These are phyloP conservation scores for Ogataea haglerorum DNA, from an alignment of 805 yeast genomes.

Conservation along the genomic window DNA sequence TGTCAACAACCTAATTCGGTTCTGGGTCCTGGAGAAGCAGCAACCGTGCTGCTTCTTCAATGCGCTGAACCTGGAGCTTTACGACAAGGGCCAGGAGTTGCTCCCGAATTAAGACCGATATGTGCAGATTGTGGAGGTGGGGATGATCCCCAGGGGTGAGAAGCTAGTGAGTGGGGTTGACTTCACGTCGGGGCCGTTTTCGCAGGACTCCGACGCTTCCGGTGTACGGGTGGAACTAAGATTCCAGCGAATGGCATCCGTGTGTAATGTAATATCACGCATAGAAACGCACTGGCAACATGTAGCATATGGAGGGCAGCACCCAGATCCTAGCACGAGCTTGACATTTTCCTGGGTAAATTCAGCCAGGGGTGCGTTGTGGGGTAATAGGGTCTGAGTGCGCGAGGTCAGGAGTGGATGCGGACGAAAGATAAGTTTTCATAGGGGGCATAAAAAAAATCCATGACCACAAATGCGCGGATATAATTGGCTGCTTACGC, in stretches of 20 bases:
- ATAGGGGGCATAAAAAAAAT: slow-evolving; percentile 12
- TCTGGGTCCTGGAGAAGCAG: slow-evolving; percentile 65
- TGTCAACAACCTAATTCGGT: slow-evolving; percentile 53
- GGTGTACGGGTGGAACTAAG: slow-evolving; percentile 4
- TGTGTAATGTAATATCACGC: slow-evolving; percentile 4
- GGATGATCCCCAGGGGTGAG: slow-evolving; percentile 4
- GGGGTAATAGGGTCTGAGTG: slow-evolving; percentile 5
- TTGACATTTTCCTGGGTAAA: neutral
- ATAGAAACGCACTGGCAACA: neutral
- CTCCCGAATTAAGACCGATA: slow-evolving; percentile 2
- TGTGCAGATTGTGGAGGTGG: slow-evolving; percentile 6
- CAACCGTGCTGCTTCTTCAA: slow-evolving; percentile 78
- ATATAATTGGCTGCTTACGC: slow-evolving; percentile 12
- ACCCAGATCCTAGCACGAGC: too few relatives aligned
- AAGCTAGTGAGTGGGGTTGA: slow-evolving; percentile 5
- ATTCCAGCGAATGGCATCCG: slow-evolving; percentile 5
- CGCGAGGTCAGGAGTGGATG: neutral
- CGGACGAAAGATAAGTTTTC: slow-evolving; percentile 11
- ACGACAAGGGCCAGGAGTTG: slow-evolving; percentile 35
- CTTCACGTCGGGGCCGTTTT: slow-evolving; percentile 8
- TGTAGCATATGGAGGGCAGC: neutral
- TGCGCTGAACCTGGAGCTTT: slow-evolving; percentile 65
- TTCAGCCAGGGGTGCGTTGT: slow-evolving; percentile 7
- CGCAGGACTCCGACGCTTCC: slow-evolving; percentile 10
- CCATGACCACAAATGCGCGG: slow-evolving; percentile 19